These are phyloP conservation scores for Hypoxylon sp. DNA, from an alignment of 2,329 filamentous ascomycete genomes.

Conservation along the genomic window DNA sequence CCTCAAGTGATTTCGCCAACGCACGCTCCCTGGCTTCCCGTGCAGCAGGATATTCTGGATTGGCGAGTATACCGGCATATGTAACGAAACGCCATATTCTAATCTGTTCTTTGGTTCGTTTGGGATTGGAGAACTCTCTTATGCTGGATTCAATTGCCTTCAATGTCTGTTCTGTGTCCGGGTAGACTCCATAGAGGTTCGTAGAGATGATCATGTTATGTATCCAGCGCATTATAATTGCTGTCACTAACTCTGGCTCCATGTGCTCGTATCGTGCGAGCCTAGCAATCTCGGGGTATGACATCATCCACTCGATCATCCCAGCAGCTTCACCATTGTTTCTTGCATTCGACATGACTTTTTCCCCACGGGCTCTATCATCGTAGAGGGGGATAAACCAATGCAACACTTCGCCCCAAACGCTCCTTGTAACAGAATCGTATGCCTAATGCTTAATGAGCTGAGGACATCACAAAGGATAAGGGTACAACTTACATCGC, in stretches of 20 bases:
- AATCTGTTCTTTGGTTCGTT: background rate
- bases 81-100: conserved; percentile 1
- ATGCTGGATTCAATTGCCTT: background rate
- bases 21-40: background rate
- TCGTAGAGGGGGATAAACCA: background rate
- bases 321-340: background rate
- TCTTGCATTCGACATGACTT: background rate
- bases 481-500: too few relatives aligned
- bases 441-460: background rate
- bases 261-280: background rate
- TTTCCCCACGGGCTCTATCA: background rate
- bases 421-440: background rate
- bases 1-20: background rate
- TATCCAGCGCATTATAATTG: conserved; percentile 17
- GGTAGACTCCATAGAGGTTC: background rate
- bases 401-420: background rate
- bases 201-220: background rate
- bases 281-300: conserved; percentile 3
- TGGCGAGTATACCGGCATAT: background rate
- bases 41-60: background rate
- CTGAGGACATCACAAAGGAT: too few relatives aligned
- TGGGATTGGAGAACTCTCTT: background rate
- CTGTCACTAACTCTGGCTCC: background rate
- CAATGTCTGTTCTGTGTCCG: background rate
- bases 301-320: background rate